phyloP scores from a whole-genome alignment of 305 asterid genomes.

The Ajuga reptans region DNA sequence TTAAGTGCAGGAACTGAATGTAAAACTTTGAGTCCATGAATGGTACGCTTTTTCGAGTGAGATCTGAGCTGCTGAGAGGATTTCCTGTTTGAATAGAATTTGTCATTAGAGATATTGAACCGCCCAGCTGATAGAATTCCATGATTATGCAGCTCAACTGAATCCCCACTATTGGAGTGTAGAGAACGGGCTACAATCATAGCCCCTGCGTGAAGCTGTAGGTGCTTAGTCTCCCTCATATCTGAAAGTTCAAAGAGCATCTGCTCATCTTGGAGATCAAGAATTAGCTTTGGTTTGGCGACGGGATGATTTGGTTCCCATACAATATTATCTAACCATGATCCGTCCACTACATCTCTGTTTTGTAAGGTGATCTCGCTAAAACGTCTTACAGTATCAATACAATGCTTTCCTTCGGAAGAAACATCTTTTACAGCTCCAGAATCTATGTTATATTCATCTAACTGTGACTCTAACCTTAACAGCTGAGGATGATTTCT shows the following conservation, averaged over 20 bases:
- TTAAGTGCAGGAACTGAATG: constrained; percentile 96
- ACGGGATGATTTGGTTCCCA: constrained; percentile 74
- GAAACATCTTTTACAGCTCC: constrained; percentile 41
- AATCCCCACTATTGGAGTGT: constrained; percentile 51
- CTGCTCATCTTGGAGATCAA: constrained; percentile 93
- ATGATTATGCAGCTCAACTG: constrained; percentile 55
- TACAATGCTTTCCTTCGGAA: constrained; percentile 35
- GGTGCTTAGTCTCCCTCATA: constrained; percentile 50
- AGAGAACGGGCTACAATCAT: constrained; percentile 68
- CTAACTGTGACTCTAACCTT: constrained; percentile 64
- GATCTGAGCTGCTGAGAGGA: constrained; percentile 91
- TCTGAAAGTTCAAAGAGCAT: constrained; percentile 94
- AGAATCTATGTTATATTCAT: constrained; percentile 26
- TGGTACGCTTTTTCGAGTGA: constrained; percentile 83
- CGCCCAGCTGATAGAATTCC: constrained; percentile 58
- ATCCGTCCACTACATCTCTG: constrained; percentile 67
- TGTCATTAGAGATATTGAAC: constrained; percentile 91
- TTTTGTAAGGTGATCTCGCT: constrained; percentile 66
- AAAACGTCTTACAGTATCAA: constrained; percentile 58
- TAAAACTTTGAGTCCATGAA: constrained; percentile 86
- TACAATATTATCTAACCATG: constrained; percentile 75
- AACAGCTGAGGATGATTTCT: constrained; percentile 80
- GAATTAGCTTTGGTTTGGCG: constrained; percentile 71
- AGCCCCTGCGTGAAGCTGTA: constrained; percentile 88
- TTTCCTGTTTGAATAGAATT: constrained; percentile 82